These are phyloP conservation scores for Linderina pennispora DNA, from an alignment of 192 early-diverging fungal genomes.

Conservation along the genomic window DNA sequence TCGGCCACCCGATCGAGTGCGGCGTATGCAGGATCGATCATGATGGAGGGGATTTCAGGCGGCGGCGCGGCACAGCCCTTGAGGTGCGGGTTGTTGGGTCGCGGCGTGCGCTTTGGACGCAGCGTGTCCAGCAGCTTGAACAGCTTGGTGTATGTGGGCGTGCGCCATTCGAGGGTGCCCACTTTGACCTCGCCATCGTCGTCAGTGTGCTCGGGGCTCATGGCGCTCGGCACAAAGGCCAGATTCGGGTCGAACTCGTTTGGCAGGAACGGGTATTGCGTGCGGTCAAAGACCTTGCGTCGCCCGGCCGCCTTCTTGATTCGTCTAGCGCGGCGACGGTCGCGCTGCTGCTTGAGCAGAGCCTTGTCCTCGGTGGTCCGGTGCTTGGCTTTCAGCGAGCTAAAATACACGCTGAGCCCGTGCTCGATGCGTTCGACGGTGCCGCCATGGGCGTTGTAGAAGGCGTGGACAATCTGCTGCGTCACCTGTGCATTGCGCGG, in stretches of 20 bases:
- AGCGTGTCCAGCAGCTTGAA: slow-evolving; percentile 38
- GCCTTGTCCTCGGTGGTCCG: slow-evolving; percentile 45
- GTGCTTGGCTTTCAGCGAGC: slow-evolving; percentile 45
- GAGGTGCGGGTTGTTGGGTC: slow-evolving; percentile 18
- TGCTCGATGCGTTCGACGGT: slow-evolving; percentile 42
- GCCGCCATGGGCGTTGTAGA: slow-evolving; percentile 18
- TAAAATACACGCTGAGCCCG: slow-evolving; percentile 45
- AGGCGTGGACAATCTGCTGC: slow-evolving; percentile 32
- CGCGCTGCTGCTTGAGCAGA: slow-evolving; percentile 47
- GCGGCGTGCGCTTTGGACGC: slow-evolving; percentile 44
- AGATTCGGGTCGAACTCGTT: slow-evolving; percentile 17
- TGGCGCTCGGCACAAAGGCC: slow-evolving; percentile 36
- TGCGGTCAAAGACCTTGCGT: slow-evolving; percentile 35
- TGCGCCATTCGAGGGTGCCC: slow-evolving; percentile 36
- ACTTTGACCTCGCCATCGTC: slow-evolving; percentile 44
- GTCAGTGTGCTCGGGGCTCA: slow-evolving; percentile 46
- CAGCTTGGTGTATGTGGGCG: slow-evolving; percentile 20
- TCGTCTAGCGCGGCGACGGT: slow-evolving; percentile 31
- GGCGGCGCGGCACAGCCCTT: slow-evolving; percentile 16
- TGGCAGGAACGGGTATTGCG: slow-evolving; percentile 37
- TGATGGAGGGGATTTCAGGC: slow-evolving; percentile 25
- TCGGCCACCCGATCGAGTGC: slow-evolving; percentile 17
- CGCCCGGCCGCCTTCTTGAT: slow-evolving; percentile 41
- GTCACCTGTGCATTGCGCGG: slow-evolving; percentile 42
- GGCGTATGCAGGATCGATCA: slow-evolving; percentile 28